Conservation (phyloP, 352 stramenopile species). For the Globisporangium carolinianum region DNA sequence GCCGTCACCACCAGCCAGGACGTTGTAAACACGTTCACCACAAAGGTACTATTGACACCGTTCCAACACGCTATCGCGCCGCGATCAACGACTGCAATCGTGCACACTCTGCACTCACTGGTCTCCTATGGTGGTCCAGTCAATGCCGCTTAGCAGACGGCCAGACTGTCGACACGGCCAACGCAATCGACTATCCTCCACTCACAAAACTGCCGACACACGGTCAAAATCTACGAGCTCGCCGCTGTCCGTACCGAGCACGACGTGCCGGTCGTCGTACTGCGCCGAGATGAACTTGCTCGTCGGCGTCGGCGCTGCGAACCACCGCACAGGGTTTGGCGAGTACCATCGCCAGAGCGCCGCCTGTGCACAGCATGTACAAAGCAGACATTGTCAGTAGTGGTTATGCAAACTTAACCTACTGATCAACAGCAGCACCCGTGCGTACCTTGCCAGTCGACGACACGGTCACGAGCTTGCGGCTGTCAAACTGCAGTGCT, state of each 20-base stretch:
- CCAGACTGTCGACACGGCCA: background rate
- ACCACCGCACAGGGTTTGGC: slow-evolving; percentile 71
- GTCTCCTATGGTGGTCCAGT: too few relatives aligned
- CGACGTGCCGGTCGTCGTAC: slow-evolving; percentile 68
- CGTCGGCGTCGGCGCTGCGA: slow-evolving; percentile 43
- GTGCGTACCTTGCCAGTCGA: slow-evolving; percentile 52
- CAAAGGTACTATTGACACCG: too few relatives aligned
- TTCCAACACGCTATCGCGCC: too few relatives aligned
- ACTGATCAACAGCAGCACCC: too few relatives aligned
- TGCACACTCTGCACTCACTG: too few relatives aligned
- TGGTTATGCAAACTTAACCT: too few relatives aligned
- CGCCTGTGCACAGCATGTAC: slow-evolving; percentile 24
- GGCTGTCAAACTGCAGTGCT: slow-evolving; percentile 79
- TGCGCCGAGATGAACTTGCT: slow-evolving; percentile 55
- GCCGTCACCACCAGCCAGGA: too few relatives aligned
- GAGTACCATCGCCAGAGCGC: slow-evolving; percentile 82
- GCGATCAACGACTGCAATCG: too few relatives aligned
- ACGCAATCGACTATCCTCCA: background rate
- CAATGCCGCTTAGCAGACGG: too few relatives aligned
- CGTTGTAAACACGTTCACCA: too few relatives aligned
- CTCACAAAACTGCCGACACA: slow-evolving; percentile 44
- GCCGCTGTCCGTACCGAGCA: slow-evolving; percentile 69
- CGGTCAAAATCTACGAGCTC: slow-evolving; percentile 78
- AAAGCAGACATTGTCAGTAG: slow-evolving; percentile 4
- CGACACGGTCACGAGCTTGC: slow-evolving; percentile 81